Evolutionary conservation across 1,139 yeast species (phyloP), one percentile per base, ranked within the genome.

Genomic region (Pichia sp.): DNA sequence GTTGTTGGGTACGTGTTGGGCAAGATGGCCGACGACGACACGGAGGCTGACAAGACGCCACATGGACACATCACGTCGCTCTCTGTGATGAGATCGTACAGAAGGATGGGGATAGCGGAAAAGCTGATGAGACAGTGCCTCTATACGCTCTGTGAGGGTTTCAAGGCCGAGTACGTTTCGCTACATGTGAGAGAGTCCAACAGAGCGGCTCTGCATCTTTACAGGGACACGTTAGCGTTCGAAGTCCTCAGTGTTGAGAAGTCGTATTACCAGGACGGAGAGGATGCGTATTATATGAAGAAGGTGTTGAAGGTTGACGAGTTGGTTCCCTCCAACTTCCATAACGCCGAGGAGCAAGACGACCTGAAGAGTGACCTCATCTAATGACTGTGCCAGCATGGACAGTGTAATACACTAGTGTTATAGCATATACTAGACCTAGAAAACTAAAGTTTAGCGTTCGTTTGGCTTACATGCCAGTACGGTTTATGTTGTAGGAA

Each of bases 241-340:
- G 92, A 83, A 65, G 93, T 90, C 48, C 78, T 86, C 55, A 82
- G 85, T 49, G 84, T 93, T 57, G 97, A 92, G 65, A 87, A 83
- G 63, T 80, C 87, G 23, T 93, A 95, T 70, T 93, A 93, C 68
- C 97, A 93, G 57, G 98, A 93, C 70, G 97, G 96, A 31, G 99
- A 95, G 70, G 98, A 95, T 73, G 99, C 99, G n/a, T 93, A 90
- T 70, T 87, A 95, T 45, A 93, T 93, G 99, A 84, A 82, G 67
- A 85, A 86, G 65, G 76, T 75, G 1, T 74, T 88, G 62, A 73
- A 73, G 15, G 67, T 83, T 55, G 85, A 84, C 7, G 85, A 84
- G 30, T 72, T 86, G 56, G 62, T 81, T 51, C 90, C 92, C 23
- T 76, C 81, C 56, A 70, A 71, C 50, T 80, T 79, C 58, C 84